phyloP scores from a whole-genome alignment of 2,329 filamentous ascomycete genomes.

The Stagonosporopsis cucurbitacearum region DNA sequence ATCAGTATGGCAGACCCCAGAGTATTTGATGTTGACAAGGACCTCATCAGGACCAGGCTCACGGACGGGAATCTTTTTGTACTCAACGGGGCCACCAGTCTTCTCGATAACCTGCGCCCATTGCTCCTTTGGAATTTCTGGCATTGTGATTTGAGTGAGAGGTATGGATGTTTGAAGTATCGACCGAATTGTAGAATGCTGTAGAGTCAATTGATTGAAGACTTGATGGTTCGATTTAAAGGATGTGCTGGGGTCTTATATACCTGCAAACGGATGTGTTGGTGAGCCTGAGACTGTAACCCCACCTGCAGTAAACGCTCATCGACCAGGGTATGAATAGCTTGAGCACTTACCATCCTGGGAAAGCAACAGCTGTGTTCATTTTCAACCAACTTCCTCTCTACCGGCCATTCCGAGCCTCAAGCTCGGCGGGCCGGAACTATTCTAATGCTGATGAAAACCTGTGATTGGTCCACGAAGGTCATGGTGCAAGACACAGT shows the following conservation, averaged over 20 bases:
- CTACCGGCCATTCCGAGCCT: constrained; percentile 27
- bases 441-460: background rate
- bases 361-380: constrained; percentile 20
- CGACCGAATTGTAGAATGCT: constrained; percentile 7
- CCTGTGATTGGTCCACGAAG: constrained; percentile 21
- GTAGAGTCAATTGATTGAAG: constrained; percentile 18
- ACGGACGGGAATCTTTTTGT: constrained; percentile 82
- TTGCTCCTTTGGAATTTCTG: constrained; percentile 77
- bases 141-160: constrained; percentile 48
- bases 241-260: constrained; percentile 26
- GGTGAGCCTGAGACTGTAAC: constrained; percentile 18
- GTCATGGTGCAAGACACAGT: constrained; percentile 19
- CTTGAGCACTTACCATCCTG: constrained; percentile 13
- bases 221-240: constrained; percentile 18
- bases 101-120: constrained; percentile 92
- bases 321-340: constrained; percentile 20
- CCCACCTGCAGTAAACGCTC: constrained; percentile 15
- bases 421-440: constrained; percentile 36
- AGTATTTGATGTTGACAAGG: constrained; percentile 88
- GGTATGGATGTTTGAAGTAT: background rate
- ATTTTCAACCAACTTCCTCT: constrained; percentile 27
- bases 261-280: constrained; percentile 16
- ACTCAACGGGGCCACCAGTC: constrained; percentile 71
- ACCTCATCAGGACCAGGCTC: constrained; percentile 88
- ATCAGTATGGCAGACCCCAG: constrained; percentile 90